Conservation (phyloP, 805 yeast species). For the Metschnikowia drakensbergensis region DNA sequence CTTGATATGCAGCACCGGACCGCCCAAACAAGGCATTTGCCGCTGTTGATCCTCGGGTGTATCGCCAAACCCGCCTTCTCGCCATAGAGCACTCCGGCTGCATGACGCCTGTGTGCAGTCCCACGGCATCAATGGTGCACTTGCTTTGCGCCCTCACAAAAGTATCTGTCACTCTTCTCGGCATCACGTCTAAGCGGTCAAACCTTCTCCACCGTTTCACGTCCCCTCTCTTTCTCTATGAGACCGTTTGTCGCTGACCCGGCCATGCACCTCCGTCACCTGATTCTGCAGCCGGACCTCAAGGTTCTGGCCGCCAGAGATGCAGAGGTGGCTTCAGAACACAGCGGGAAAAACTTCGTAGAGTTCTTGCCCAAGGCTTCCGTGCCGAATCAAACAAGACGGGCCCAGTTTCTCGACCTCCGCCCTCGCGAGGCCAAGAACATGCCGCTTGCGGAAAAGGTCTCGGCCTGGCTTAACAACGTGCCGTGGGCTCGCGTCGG, state of each 20-base stretch:
- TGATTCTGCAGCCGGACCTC: conserved; percentile 5
- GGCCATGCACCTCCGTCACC: conserved; percentile 2
- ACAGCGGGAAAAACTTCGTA: conserved; percentile 1
- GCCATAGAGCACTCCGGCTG: no score
- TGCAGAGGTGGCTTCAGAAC: background rate
- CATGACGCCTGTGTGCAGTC: background rate
- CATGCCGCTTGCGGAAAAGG: conserved; percentile 67
- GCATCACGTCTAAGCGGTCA: background rate
- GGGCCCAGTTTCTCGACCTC: conserved; percentile 27
- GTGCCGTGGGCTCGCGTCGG: conserved; percentile 47
- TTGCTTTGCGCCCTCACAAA: conserved; percentile 1
- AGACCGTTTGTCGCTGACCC: background rate
- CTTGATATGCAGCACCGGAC: no score
- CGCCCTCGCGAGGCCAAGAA: conserved; percentile 60
- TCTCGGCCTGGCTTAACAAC: conserved; percentile 56
- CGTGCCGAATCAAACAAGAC: background rate
- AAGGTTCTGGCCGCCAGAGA: background rate
- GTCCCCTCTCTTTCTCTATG: background rate
- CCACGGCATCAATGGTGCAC: background rate
- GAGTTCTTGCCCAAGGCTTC: conserved; percentile 1
- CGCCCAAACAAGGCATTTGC: no score
- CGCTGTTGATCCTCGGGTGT: no score
- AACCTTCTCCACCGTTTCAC: background rate
- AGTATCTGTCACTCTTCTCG: background rate
- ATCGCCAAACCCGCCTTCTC: no score